Evolutionary conservation across 768 basidiomycete species (phyloP).

Genomic region (Mycena albidolilacea): DNA sequence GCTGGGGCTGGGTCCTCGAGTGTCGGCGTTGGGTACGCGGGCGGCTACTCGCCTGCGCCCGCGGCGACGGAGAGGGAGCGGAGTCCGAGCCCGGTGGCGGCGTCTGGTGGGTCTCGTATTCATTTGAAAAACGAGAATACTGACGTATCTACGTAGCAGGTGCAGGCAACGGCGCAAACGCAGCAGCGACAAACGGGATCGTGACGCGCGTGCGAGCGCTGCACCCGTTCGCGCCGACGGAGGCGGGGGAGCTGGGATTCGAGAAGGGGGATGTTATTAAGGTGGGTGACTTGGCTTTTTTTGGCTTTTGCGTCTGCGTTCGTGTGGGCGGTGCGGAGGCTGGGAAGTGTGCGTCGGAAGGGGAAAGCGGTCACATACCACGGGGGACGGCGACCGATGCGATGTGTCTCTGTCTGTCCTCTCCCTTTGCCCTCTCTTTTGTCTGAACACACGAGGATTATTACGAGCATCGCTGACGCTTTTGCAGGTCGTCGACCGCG

Average conservation of each 20-base stretch:
- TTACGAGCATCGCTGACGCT: neutral
- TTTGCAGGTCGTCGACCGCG: constrained; percentile 82
- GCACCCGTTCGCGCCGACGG: constrained; percentile 90
- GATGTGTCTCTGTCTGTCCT: no score
- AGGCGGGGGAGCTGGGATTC: constrained; percentile 92
- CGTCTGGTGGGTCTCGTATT: no score
- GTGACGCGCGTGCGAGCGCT: constrained; percentile 91
- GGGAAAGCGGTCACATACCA: no score
- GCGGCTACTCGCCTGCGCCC: constrained; percentile 36
- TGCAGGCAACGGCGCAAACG: neutral
- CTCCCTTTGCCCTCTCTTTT: no score
- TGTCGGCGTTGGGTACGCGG: neutral
- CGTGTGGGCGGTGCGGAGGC: no score
- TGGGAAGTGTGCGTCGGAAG: no score
- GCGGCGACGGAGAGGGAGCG: constrained; percentile 31
- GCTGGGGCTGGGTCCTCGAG: neutral
- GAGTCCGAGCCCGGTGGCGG: constrained; percentile 35
- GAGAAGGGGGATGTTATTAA: constrained; percentile 95
- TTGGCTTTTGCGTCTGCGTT: neutral
- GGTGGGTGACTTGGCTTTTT: constrained; percentile 18
- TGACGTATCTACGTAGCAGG: neutral
- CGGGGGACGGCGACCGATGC: no score
- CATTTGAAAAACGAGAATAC: neutral
- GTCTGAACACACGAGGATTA: no score
- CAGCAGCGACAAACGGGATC: constrained; percentile 47